Evolutionary conservation across 75 land plant species (phyloP).

Genomic region (Azolla pinnata): DNA sequence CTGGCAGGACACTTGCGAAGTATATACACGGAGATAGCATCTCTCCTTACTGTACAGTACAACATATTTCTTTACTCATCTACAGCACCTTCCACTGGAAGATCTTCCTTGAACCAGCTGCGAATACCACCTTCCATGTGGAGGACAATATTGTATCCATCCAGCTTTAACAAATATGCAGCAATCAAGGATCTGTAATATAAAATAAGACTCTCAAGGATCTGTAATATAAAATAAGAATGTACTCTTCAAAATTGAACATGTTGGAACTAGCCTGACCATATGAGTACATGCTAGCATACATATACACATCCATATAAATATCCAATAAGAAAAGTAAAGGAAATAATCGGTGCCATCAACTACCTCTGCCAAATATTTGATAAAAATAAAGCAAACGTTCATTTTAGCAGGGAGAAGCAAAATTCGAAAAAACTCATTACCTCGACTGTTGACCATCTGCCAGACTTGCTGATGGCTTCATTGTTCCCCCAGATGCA

Average conservation of each 20-base stretch:
- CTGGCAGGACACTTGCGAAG: no score
- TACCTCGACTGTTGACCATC: slow-evolving; percentile 98
- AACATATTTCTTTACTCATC: no score
- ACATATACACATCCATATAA: neutral
- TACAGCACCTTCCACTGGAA: no score
- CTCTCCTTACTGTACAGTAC: no score
- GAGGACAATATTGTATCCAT: slow-evolving; percentile 67
- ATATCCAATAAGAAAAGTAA: neutral
- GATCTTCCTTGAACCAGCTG: slow-evolving; percentile 72
- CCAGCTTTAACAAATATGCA: slow-evolving; percentile 71
- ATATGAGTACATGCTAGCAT: neutral
- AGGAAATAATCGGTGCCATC: no score
- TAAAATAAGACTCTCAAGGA: neutral
- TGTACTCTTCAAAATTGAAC: no score
- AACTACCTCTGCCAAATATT: no score
- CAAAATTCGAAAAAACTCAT: neutral
- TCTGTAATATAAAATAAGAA: no score
- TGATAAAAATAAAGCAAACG: no score
- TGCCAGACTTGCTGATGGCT: slow-evolving; percentile 71
- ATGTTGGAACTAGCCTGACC: no score
- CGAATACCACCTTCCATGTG: slow-evolving; percentile 92
- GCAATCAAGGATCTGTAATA: slow-evolving; percentile 83
- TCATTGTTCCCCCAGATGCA: slow-evolving; percentile 86
- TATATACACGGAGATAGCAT: no score
- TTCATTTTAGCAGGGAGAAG: neutral